Evolutionary conservation across 208 protist species (phyloP).

Genomic region (Phytomonas sp.): DNA sequence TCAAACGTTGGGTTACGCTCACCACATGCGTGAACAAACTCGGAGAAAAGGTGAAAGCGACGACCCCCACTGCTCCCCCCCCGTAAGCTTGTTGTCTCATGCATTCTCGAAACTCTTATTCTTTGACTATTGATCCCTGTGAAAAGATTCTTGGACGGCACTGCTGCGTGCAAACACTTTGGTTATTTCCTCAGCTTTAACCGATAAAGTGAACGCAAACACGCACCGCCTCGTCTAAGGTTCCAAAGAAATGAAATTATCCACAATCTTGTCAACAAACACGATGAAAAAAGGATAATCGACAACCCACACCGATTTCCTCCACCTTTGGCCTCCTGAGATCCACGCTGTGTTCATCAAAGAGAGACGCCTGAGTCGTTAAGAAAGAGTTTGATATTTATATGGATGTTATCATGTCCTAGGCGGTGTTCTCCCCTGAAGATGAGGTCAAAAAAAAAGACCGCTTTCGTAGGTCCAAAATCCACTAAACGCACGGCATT

Average conservation of each 20-base stretch:
- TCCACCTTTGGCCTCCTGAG: slow-evolving; percentile 11
- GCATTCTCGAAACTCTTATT: neutral
- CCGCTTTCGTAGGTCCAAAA: neutral
- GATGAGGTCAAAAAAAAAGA: neutral
- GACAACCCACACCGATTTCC: slow-evolving; percentile 26
- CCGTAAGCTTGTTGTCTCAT: neutral
- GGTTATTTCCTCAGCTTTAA: neutral
- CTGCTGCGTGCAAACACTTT: neutral
- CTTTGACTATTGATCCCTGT: neutral
- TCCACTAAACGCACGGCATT: neutral
- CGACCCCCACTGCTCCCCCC: neutral
- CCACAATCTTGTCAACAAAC: slow-evolving; percentile 40
- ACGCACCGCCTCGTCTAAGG: slow-evolving; percentile 31
- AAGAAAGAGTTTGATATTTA: neutral
- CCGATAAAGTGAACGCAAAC: slow-evolving; percentile 28
- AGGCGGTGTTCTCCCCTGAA: neutral
- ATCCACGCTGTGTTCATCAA: neutral
- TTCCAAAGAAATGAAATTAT: slow-evolving; percentile 32
- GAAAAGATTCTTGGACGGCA: neutral
- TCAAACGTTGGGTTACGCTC: neutral
- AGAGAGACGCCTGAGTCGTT: neutral
- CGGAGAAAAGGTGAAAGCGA: neutral
- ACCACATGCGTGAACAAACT: neutral
- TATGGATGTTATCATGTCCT: neutral
- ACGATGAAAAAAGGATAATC: slow-evolving; percentile 30